phyloP scores from a whole-genome alignment of 228 moss, liverwort and hornwort species.

The Sphagnum fallax region DNA sequence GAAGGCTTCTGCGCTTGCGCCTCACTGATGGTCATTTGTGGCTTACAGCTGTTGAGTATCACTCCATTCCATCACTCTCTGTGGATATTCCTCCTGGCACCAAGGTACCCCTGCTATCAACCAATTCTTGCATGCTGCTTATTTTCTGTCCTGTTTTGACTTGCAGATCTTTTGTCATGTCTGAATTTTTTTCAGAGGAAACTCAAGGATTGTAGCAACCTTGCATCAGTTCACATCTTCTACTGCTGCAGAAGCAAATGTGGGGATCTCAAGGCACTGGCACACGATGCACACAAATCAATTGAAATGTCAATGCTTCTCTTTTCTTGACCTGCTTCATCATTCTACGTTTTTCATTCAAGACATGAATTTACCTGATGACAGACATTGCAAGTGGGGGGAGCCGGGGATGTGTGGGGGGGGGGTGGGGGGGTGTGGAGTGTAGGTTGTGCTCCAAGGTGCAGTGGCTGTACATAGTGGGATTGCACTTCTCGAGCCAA shows the following conservation, averaged over 20 bases:
- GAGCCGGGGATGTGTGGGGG: background rate
- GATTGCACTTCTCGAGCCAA: constrained; percentile 64
- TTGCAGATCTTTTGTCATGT: background rate
- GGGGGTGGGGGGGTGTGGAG: constrained; percentile 1
- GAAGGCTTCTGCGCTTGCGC: constrained; percentile 64
- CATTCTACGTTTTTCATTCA: too few species aligned
- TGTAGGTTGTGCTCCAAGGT: constrained; percentile 68
- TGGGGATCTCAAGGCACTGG: too few species aligned
- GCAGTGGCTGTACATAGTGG: constrained; percentile 62
- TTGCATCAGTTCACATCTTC: too few species aligned
- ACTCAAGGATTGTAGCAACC: too few species aligned
- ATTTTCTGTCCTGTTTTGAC: background rate
- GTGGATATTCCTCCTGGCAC: constrained; percentile 82
- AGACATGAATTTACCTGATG: too few species aligned
- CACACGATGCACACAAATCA: too few species aligned
- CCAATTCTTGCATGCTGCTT: background rate
- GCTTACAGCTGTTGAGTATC: constrained; percentile 71
- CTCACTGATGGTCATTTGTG: constrained; percentile 75
- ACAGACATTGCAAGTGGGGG: too few species aligned
- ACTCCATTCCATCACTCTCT: constrained; percentile 58
- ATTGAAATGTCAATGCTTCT: background rate
- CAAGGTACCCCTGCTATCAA: constrained; percentile 45
- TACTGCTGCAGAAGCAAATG: too few species aligned
- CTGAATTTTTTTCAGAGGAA: background rate
- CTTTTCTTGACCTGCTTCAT: too few species aligned